Conservation (phyloP, 2,329 filamentous ascomycete genomes). For the Xylariaceae sp. region DNA sequence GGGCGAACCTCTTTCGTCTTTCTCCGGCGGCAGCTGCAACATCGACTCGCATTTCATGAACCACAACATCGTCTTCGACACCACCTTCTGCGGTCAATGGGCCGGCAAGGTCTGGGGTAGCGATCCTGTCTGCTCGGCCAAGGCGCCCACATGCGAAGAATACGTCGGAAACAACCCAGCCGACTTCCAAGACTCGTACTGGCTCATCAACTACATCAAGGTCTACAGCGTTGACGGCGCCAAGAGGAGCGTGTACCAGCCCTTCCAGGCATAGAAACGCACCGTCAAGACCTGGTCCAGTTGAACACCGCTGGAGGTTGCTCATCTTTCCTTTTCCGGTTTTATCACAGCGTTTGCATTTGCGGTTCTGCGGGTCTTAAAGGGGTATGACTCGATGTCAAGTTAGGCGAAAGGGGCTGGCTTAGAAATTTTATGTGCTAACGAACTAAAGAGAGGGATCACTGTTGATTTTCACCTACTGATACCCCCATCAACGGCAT, state of each 20-base stretch:
- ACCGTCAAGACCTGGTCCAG: constrained; percentile 1
- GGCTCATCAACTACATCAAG: constrained; percentile 67
- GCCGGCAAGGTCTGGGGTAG: constrained; percentile 64
- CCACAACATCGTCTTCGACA: constrained; percentile 75
- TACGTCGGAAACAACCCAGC: constrained; percentile 67
- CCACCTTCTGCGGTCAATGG: constrained; percentile 84
- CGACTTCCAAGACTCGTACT: constrained; percentile 69
- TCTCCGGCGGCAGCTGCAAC: constrained; percentile 62
- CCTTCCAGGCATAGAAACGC: constrained; percentile 23
- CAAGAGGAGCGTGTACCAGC: constrained; percentile 13
- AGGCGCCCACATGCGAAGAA: constrained; percentile 61
- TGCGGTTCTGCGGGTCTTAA: not conserved
- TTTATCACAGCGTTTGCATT: constrained; percentile 5
- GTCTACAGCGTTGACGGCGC: constrained; percentile 43
- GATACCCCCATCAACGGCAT: constrained; percentile 7
- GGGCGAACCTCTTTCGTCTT: constrained; percentile 63
- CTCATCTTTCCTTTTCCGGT: not conserved
- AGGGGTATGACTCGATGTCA: not conserved
- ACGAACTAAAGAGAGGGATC: constrained; percentile 7
- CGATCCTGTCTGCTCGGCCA: constrained; percentile 52
- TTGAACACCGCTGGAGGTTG: constrained; percentile 2
- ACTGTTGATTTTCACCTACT: constrained; percentile 4
- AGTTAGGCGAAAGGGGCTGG: not conserved
- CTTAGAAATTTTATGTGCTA: constrained; percentile 10
- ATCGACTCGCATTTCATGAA: constrained; percentile 64